A percentile compares a stretch with the other conserved stretches of the same genome.
These are phyloP conservation scores for Picea abies DNA, from an alignment of 83 land plant genomes.

Conservation along the genomic window DNA sequence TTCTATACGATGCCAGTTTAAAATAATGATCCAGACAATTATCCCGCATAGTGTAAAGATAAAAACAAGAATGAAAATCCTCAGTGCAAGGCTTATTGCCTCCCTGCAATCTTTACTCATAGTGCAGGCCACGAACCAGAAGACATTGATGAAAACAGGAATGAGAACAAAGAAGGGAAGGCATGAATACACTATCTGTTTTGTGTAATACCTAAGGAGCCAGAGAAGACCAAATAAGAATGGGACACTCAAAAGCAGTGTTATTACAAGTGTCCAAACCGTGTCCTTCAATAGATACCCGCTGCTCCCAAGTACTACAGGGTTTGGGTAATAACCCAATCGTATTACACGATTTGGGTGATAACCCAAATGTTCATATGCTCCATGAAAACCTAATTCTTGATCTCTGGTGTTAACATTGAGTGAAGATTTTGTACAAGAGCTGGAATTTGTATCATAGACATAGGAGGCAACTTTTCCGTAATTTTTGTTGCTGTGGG, in stretches of 20 bases:
- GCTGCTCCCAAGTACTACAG: background rate
- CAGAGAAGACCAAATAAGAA: slow-evolving; percentile 49
- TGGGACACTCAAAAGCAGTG: slow-evolving; percentile 69
- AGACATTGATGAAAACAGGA: slow-evolving; percentile 67
- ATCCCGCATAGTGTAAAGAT: slow-evolving; percentile 72
- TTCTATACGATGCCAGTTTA: slow-evolving; percentile 84
- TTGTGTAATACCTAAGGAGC: slow-evolving; percentile 69
- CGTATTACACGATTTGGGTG: background rate
- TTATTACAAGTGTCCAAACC: slow-evolving; percentile 61
- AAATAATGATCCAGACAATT: slow-evolving; percentile 77
- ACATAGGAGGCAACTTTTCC: slow-evolving; percentile 34
- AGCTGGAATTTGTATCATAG: slow-evolving; percentile 42
- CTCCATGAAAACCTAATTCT: background rate
- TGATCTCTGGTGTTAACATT: background rate
- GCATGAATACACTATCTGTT: slow-evolving; percentile 76
- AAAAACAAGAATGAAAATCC: slow-evolving; percentile 63
- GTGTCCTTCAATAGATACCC: slow-evolving; percentile 27
- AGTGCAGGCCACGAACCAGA: slow-evolving; percentile 90
- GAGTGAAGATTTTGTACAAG: slow-evolving; percentile 31
- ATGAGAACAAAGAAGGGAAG: slow-evolving; percentile 83
- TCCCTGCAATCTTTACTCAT: slow-evolving; percentile 52
- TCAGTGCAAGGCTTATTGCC: slow-evolving; percentile 51
- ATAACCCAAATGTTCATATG: background rate
- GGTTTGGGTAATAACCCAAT: too few species aligned
- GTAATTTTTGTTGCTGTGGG: slow-evolving; percentile 53